Conservation (phyloP, 2,329 filamentous ascomycete species). For the Neobulgaria alba region DNA sequence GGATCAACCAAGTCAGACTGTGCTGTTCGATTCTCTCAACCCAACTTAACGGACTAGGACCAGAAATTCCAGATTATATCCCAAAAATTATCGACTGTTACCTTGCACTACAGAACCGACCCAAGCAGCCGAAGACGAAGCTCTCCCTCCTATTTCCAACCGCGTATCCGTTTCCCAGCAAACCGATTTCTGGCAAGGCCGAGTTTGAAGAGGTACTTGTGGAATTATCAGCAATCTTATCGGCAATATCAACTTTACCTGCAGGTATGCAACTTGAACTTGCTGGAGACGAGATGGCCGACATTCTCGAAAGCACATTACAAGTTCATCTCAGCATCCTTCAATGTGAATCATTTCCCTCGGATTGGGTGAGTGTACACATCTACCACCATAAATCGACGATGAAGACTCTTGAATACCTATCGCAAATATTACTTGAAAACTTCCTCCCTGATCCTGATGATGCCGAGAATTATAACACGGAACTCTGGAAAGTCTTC, state of each 20-base stretch:
- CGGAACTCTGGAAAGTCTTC: conserved; percentile 87
- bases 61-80: conserved; percentile 81
- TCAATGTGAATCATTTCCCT: conserved; percentile 80
- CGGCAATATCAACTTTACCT: conserved; percentile 67
- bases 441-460: conserved; percentile 82
- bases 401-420: conserved; percentile 75
- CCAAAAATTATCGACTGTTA: conserved; percentile 90
- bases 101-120: conserved; percentile 56
- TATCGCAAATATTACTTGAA: conserved; percentile 72
- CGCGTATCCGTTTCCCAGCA: conserved; percentile 79
- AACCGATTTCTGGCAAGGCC: conserved; percentile 50
- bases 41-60: conserved; percentile 67
- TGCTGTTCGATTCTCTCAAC: conserved; percentile 89
- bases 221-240: conserved; percentile 81
- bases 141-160: conserved; percentile 87
- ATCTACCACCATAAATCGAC: conserved; percentile 90
- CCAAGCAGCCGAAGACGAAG: conserved; percentile 47
- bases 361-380: conserved; percentile 83
- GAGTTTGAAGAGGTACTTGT: conserved; percentile 78
- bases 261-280: conserved; percentile 69
- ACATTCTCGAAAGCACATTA: conserved; percentile 69
- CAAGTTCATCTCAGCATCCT: conserved; percentile 85
- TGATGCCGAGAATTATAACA: conserved; percentile 75
- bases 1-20: conserved; percentile 84
- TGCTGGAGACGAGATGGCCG: conserved; percentile 63